These are phyloP conservation scores for Rhizophlyctis rosea DNA, from an alignment of 192 early-diverging fungal species.

Conservation along the genomic window DNA sequence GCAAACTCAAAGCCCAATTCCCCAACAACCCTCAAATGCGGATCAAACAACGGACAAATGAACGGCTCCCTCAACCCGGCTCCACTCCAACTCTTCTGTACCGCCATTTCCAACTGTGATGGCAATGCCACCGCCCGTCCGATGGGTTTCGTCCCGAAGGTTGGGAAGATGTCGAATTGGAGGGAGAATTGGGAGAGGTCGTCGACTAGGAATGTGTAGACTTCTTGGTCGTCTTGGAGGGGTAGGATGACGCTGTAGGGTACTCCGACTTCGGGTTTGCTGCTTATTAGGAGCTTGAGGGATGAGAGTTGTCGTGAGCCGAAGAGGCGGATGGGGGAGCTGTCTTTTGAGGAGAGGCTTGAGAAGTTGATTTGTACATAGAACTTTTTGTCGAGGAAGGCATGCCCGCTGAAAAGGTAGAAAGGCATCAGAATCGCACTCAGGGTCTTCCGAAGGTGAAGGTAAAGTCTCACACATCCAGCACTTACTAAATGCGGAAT, in stretches of 20 bases:
- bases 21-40: conserved; percentile 87
- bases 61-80: conserved; percentile 21
- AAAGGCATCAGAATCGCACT: background rate
- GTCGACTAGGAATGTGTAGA: conserved; percentile 83
- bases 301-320: conserved; percentile 55
- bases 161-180: conserved; percentile 96
- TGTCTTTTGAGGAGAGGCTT: conserved; percentile 9
- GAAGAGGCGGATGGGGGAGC: conserved; percentile 41
- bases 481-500: conserved; percentile 81
- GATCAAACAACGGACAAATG: conserved; percentile 80
- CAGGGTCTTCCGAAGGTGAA: too few relatives aligned
- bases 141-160: conserved; percentile 92
- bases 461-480: background rate
- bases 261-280: conserved; percentile 84
- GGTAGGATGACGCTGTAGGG: conserved; percentile 91
- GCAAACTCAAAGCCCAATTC: conserved; percentile 81
- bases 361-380: conserved; percentile 74
- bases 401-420: conserved; percentile 69
- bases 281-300: conserved; percentile 80
- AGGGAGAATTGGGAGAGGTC: conserved; percentile 64
- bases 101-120: conserved; percentile 49
- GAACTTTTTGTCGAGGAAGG: conserved; percentile 87
- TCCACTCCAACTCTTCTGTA: conserved; percentile 17
- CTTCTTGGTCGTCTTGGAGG: conserved; percentile 73
- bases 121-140: conserved; percentile 82